Base-by-base conservation (phyloP, 148 eudicot species). In the Silene uniflora region DNA sequence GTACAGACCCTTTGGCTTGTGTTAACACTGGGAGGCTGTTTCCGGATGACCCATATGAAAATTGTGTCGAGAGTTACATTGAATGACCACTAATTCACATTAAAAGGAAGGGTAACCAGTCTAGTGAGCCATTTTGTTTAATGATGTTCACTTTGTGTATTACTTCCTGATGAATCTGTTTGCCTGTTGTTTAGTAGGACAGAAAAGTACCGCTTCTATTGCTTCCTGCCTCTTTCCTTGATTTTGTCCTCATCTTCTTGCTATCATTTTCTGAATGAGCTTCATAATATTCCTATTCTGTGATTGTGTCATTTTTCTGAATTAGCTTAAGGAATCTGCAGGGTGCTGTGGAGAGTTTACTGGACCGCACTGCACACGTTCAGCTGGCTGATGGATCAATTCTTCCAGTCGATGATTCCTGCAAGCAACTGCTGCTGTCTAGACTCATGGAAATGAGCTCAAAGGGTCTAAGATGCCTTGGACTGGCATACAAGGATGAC, bases 301-400 rank as follows among this genome's bases (percentile, higher is more conserved):
- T 69, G 64, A 63, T 32, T 69, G 25, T 62, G 39, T 63, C 67
- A 63, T 63, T 24, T 52, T 61, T n/a, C 18, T 32, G 49, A 54
- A 84, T 21, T 12, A 35, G 25, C 18, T 18, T 4, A n/a, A 67
- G 56, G 8, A 59, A 10, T 76, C 42, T 82, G 54, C 88, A 93
- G 98, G 98, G 98, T 86, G 98, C 98, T 67, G 89, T 91, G 52
- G 96, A 93, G 88, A 91, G 86, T 83, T 75, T 93, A 46, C 68
- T 93, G 74, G 98, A 93, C 71, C 93, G 93, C 58, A 85, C 87
- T 80, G 79, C 87, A 74, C 80, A 84, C 21, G 91, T 91, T 65
- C 96, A 91, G 79, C 88, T 93, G 56, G 91, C 93, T 54, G 93
- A 93, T 88, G 98, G 98, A 72, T 93, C 91, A 0, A 74, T 77